Base-by-base conservation (phyloP, 2,329 filamentous ascomycete genomes). In the Dryadomyces quercus-mongolicae region DNA sequence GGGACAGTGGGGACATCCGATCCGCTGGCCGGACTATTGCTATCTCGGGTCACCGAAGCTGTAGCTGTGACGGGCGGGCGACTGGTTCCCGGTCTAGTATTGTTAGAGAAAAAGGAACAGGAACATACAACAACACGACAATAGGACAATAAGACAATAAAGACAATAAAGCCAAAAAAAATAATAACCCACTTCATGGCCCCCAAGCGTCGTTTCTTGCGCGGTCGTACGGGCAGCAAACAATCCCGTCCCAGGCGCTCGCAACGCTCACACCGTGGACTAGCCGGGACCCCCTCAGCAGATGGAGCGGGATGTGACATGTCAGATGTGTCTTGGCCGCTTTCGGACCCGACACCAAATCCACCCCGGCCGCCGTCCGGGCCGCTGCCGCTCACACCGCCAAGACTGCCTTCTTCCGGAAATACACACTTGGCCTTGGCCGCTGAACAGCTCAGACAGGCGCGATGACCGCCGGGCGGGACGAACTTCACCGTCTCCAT, bases 361-460 rank as follows among this genome's bases (percentile, higher is more conserved):
- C 38, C 34, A 15, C 16, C n/a, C 20, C 12, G 21, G 20, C 15
- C 38, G 34, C n/a, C 16, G n/a, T 44, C 42, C n/a, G 15, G 42
- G 15, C 51, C 22, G n/a, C 13, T 13, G 15, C 21, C 16, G 45
- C 36, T 40, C 31, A 42, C 48, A n/a, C 36, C 48, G 36, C 21
- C 10, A 31, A 16, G 16, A 38, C 40, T 22, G 34, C 40, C 51
- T 9, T 56, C 61, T 10, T 60, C 59, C 3, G 56, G 56, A n/a
- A 58, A 59, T 10, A 62, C 59, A 20, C 62, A 62, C 53, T 59
- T 61, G 22, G 61, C 58, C 46, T 63, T 63, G 38, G 62, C 58
- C 3, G 57, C 52, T 1, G 60, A 60, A 44, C 60, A 63, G 54
- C 55, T 59, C 13, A 59, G 57, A 49, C 62, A 63, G 18, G 62